Base-by-base conservation (phyloP, 345 rosid genomes). In the Alliaria petiolata region DNA sequence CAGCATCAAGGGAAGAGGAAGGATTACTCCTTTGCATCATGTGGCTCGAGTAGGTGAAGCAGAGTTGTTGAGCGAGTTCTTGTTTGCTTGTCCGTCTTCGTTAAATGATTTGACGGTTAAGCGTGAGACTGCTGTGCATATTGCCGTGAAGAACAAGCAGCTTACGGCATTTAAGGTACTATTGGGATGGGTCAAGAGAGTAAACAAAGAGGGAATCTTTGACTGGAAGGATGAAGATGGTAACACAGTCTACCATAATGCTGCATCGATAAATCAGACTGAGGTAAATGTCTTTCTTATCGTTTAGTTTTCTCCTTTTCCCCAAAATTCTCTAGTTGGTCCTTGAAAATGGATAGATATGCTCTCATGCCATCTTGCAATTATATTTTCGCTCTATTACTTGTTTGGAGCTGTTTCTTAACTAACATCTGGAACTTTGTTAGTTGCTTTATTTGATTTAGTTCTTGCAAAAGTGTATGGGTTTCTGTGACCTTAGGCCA, bases 21-120 rank as follows among this genome's bases (percentile, higher is more conserved):
- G 65, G 58, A 19, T 69, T 12, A 80, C 81, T 3, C 78, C 80
- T 43, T 70, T 84, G 43, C 84, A 82, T 33, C 47, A 30, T 25
- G 75, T 33, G 10, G 82, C 68, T 11, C 26, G 25, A 19, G 12
- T 2, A 2, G 74, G 71, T 5, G 28, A 79, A 54, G 2, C 19
- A 1, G 42, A 75, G 14, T 26, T 66, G 39, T 51, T 65, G 46
- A 25, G 45, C 13, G 58, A 65, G 42, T 34, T 65, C 33, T n/a
- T n/a, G n/a, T n/a, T n/a, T n/a, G n/a, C n/a, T n/a, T n/a, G n/a
- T n/a, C n/a, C n/a, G n/a, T n/a, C n/a, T 22, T 65, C 84, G 3
- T 46, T 81, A 0, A 72, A 81, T 43, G 83, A 70, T 40, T 54
- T 76, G 30, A 83, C 78, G 0, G 20, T 46, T 8, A 16, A 12